Percentiles rank a stretch among this genome's conserved stretches.
phyloP scores from a whole-genome alignment of 352 stramenopile species.

The Globisporangium recalcitrans region DNA sequence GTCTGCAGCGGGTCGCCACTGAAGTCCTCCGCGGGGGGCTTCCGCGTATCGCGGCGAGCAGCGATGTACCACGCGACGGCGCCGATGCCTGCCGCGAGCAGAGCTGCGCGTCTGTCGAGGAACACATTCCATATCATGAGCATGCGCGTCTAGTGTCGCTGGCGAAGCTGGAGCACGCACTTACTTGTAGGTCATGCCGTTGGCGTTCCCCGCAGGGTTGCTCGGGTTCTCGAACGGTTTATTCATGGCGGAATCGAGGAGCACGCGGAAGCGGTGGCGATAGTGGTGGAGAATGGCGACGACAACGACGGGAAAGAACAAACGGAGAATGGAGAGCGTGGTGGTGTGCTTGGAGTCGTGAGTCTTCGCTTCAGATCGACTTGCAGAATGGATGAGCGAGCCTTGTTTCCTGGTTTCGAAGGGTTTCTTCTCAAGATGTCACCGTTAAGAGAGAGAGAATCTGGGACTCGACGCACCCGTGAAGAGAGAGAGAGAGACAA shows the following conservation, averaged over 20 bases:
- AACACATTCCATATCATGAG: too few species aligned
- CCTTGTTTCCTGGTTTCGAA: too few species aligned
- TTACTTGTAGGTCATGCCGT: conserved; percentile 2
- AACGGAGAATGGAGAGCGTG: background rate
- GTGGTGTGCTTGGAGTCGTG: background rate
- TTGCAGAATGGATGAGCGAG: too few species aligned
- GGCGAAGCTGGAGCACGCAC: background rate
- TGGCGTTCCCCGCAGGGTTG: background rate
- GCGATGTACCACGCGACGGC: background rate
- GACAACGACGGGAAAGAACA: background rate
- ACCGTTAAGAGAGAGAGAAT: too few species aligned
- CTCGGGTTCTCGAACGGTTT: background rate
- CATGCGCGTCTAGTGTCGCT: too few species aligned
- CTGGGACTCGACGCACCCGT: too few species aligned
- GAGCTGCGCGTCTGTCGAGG: background rate
- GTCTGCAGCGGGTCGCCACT: background rate
- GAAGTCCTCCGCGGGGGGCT: background rate
- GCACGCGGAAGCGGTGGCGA: background rate
- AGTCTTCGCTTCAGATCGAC: too few species aligned
- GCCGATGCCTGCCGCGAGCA: background rate
- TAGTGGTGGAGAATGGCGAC: background rate
- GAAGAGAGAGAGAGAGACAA: too few species aligned
- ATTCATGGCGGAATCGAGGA: background rate
- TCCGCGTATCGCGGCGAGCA: background rate
- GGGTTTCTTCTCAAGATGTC: too few species aligned